Evolutionary conservation across 164 flowering plant genomes (phyloP).

Genomic region (Dillenia suffruticosa): DNA sequence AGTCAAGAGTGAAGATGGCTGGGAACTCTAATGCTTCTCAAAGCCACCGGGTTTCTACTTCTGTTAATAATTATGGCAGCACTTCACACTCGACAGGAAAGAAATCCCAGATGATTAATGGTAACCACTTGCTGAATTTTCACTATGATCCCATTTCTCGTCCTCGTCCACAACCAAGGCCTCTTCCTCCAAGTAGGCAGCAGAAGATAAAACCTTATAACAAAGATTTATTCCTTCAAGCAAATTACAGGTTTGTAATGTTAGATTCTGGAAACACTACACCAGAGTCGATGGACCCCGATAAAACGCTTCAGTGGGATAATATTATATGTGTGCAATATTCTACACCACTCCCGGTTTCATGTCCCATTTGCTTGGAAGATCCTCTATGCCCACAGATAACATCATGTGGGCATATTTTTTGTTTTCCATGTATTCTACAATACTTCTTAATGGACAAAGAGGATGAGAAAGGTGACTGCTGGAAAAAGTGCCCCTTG

Average conservation of each 20-base stretch:
- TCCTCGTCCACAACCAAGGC: slow-evolving; percentile 40
- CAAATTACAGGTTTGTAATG: slow-evolving; percentile 87
- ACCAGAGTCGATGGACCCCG: slow-evolving; percentile 69
- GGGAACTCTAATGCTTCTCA: slow-evolving; percentile 19
- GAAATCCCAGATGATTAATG: slow-evolving; percentile 54
- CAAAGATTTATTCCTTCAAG: slow-evolving; percentile 90
- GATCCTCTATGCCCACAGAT: slow-evolving; percentile 91
- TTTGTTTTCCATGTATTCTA: slow-evolving; percentile 91
- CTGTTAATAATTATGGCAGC: slow-evolving; percentile 23
- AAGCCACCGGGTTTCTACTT: slow-evolving; percentile 20
- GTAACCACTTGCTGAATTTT: slow-evolving; percentile 86
- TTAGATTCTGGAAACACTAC: slow-evolving; percentile 56
- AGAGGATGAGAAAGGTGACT: slow-evolving; percentile 62
- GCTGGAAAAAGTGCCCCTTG: slow-evolving; percentile 86
- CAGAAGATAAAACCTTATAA: slow-evolving; percentile 79
- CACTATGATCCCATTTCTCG: slow-evolving; percentile 81
- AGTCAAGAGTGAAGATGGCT: slow-evolving; percentile 24
- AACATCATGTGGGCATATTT: slow-evolving; percentile 97
- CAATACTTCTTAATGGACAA: slow-evolving; percentile 69
- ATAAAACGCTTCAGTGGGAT: slow-evolving; percentile 89
- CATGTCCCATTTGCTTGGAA: slow-evolving; percentile 95
- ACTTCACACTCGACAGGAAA: slow-evolving; percentile 33
- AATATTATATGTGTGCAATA: slow-evolving; percentile 81
- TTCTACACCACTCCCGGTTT: slow-evolving; percentile 65
- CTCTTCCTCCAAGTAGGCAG: slow-evolving; percentile 58